A percentile compares a stretch with the other conserved stretches of the same genome.
Evolutionary conservation across 192 early-diverging fungal genomes (phyloP).

Genomic region (Lobosporangium transversale): DNA sequence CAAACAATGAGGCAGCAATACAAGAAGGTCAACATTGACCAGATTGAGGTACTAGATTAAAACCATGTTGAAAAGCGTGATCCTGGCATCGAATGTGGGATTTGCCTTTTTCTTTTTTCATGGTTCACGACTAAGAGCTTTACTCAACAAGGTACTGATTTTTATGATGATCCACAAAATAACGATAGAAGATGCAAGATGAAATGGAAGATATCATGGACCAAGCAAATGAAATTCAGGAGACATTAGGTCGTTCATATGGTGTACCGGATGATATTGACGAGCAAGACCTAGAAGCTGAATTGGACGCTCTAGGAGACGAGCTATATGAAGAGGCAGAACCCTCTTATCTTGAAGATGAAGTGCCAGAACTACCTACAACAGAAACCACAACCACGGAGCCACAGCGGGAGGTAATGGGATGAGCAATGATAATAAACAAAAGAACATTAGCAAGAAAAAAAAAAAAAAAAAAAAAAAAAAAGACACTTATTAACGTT

Average conservation of each 20-base stretch:
- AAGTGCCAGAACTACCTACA: conserved; percentile 59
- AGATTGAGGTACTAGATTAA: conserved; percentile 79
- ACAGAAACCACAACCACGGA: conserved; percentile 52
- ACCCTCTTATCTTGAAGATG: conserved; percentile 88
- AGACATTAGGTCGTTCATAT: conserved; percentile 92
- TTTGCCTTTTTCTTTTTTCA: neutral
- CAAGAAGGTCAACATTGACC: conserved; percentile 93
- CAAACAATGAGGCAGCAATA: conserved; percentile 96
- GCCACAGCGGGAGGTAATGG: conserved; percentile 61
- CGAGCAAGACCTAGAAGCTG: conserved; percentile 98
- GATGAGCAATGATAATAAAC: neutral
- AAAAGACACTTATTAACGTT: neutral
- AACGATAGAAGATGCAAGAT: conserved; percentile 85
- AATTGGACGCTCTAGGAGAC: conserved; percentile 96
- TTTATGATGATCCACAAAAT: conserved; percentile 4
- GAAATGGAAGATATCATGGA: conserved; percentile 99
- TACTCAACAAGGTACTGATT: too few relatives aligned
- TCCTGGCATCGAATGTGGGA: too few relatives aligned
- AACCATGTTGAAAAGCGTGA: neutral
- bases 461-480: neutral
- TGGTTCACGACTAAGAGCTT: too few relatives aligned
- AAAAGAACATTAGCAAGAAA: too few relatives aligned
- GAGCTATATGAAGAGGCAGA: conserved; percentile 85
- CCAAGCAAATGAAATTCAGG: conserved; percentile 97
- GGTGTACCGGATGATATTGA: conserved; percentile 95